These are phyloP conservation scores for Fusarium nygamai DNA, from an alignment of 2,329 filamentous ascomycete species.

Conservation along the genomic window DNA sequence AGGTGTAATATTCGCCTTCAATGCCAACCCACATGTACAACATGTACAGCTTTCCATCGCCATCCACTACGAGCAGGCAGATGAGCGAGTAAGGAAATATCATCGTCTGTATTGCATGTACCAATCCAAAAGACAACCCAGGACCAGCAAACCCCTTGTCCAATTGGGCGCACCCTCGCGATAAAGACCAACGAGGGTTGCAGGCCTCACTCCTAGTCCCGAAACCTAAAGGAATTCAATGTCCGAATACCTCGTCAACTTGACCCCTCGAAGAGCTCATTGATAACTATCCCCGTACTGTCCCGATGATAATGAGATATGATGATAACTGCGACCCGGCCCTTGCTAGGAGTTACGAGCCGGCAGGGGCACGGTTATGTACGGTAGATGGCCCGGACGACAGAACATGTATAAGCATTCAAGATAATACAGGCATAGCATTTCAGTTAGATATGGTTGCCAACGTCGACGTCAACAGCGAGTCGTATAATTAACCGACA, in stretches of 20 bases:
- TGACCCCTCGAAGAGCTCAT: neutral
- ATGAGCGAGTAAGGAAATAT: slow-evolving; percentile 5
- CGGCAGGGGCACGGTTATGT: slow-evolving; percentile 12
- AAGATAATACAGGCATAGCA: neutral
- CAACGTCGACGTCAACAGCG: neutral
- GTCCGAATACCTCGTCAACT: slow-evolving; percentile 9
- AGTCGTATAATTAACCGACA: neutral
- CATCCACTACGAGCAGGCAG: slow-evolving; percentile 9
- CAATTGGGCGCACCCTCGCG: neutral
- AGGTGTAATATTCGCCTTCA: neutral
- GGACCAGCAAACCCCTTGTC: neutral
- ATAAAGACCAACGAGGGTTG: slow-evolving; percentile 12
- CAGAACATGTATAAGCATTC: neutral
- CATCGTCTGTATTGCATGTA: neutral
- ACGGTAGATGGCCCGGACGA: slow-evolving; percentile 17
- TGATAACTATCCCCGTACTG: slow-evolving; percentile 28
- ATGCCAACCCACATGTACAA: slow-evolving; percentile 3
- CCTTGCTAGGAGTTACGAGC: neutral
- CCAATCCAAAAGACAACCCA: neutral
- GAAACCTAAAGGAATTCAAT: slow-evolving; percentile 36
- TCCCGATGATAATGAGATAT: slow-evolving; percentile 23
- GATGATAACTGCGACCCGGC: slow-evolving; percentile 3
- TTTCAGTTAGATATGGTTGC: neutral
- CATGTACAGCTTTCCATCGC: neutral
- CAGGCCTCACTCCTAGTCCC: slow-evolving; percentile 6